Evolutionary conservation across 805 yeast genomes (phyloP), one percentile per base, ranked within the genome.

Genomic region (Wickerhamiella spandovensis): DNA sequence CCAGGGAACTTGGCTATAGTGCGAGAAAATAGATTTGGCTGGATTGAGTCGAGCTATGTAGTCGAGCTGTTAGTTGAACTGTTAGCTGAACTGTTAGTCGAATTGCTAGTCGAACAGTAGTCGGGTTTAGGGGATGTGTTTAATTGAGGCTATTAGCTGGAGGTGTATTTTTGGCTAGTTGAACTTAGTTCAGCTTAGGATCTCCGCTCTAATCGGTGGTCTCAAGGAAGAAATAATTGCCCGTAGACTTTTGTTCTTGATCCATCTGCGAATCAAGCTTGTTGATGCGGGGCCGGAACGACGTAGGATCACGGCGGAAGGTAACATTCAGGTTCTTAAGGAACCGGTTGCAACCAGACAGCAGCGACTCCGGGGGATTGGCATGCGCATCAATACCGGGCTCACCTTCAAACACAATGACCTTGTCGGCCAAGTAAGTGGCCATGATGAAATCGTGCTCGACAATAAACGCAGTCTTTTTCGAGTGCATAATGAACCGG

Each of bases 381-480:
- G 98, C 97, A 58, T 70, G 66, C 32, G 98, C 90, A 58, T 81
- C 74, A 66, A 77, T 76, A 24, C 97, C 87, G 49, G 99, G 97
- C 56, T 71, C 63, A 69, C 99, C 99, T 70, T 92, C 98, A 64
- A 90, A 92, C 51, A 92, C 97, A 78, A 92, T 90, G 62, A 92
- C 99, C 65, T 95, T 80, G 72, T 92, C 99, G 56, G 99, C 98
- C 75, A 92, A 78, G 68, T 92, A 92, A 17, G 99, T 92, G 57
- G 98, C 97, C 99, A 92, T 92, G 74, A 92, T 92, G 78, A 92
- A 92, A 78, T 92, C 99, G 81, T 92, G 99, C 82, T 92, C 99
- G 53, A 92, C 99, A 62, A 92, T 76, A 68, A 92, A 92, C n/a
- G 99, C 98, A 44, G 97, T 90, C 77, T 90, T 92, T 76, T 90